Evolutionary conservation across 2,329 filamentous ascomycete genomes (phyloP).

Genomic region (Nectriaceae sp.): DNA sequence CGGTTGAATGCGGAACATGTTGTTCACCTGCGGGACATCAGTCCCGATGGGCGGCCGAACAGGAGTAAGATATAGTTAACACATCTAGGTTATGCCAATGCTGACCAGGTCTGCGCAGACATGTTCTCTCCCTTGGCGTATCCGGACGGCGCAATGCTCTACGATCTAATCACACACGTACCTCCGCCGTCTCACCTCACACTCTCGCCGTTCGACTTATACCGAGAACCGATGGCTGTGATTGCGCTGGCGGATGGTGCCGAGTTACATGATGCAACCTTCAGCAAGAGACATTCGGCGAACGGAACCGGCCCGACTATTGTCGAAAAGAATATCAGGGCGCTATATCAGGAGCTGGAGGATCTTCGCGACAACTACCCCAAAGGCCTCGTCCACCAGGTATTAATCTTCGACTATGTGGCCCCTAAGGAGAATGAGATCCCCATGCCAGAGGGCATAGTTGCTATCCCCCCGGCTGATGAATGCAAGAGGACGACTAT

Average conservation of each 20-base stretch:
- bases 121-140: slow-evolving; percentile 94
- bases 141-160: slow-evolving; percentile 82
- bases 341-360: slow-evolving; percentile 68
- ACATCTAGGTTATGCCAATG: slow-evolving; percentile 4
- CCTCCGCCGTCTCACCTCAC: slow-evolving; percentile 79
- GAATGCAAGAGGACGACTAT: slow-evolving; percentile 76
- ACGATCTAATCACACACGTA: slow-evolving; percentile 80
- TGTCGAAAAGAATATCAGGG: slow-evolving; percentile 58
- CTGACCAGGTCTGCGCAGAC: slow-evolving; percentile 53
- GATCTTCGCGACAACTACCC: slow-evolving; percentile 72
- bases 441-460: slow-evolving; percentile 64
- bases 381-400: slow-evolving; percentile 74
- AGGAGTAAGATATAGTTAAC: slow-evolving; percentile 62
- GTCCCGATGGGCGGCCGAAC: slow-evolving; percentile 79
- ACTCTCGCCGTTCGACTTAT: slow-evolving; percentile 86
- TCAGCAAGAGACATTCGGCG: slow-evolving; percentile 56
- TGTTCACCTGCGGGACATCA: slow-evolving; percentile 83
- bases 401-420: slow-evolving; percentile 77
- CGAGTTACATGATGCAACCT: slow-evolving; percentile 60
- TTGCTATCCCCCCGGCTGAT: slow-evolving; percentile 68
- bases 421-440: slow-evolving; percentile 49
- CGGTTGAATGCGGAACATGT: slow-evolving; percentile 78
- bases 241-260: slow-evolving; percentile 82
- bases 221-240: slow-evolving; percentile 79
- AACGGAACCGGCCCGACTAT: slow-evolving; percentile 52